Base-by-base conservation (phyloP, 164 flowering plant genomes). In the Magnolia changhungtana region DNA sequence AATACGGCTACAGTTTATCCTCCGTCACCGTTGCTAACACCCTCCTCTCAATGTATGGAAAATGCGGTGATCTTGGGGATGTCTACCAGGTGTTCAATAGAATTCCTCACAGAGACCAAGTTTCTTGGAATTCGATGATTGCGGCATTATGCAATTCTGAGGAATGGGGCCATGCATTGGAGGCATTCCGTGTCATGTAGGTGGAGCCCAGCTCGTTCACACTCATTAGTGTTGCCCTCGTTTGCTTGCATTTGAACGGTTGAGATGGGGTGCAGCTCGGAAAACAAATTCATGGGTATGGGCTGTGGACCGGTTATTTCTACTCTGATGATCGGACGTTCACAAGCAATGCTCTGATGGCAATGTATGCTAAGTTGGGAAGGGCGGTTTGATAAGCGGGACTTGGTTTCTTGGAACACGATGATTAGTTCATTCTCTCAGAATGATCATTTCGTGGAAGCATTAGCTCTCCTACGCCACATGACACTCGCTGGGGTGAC, bases 321-420 rank as follows among this genome's bases (percentile, higher is more conserved):
- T 72, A 21, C 58, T n/a, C 16, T 4, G 85, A 84, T 73, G 77
- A 58, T 20, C 84, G 77, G 75, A 86, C 89, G 0, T 89, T 83
- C 81, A 87, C 90, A 0, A 84, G 70, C 58, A 94, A 90, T 78
- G 85, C 97, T 8, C 78, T 94, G 81, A 89, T 94, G 87, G 83
- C 92, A 3, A 90, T 92, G 97, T 92, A 94, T 80, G 86, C 91
- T 2, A 91, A 89, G 63, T 69, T 89, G 11, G 93, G 91, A 24
- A 83, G 85, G 71, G 74, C 89, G 71, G 75, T 89, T 85, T 72
- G 85, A 76, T 59, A 83, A 82, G 9, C 83, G 89, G 5, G 90
- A 89, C 70, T 51, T 88, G 83, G 93, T 93, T 74, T 81, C 98
- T 1, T 93, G 98, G 98, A 93, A 93, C 86, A 87, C 90, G 2